Evolutionary conservation across 2,329 filamentous ascomycete species (phyloP).

Genomic region (Paecilomyces niveus): DNA sequence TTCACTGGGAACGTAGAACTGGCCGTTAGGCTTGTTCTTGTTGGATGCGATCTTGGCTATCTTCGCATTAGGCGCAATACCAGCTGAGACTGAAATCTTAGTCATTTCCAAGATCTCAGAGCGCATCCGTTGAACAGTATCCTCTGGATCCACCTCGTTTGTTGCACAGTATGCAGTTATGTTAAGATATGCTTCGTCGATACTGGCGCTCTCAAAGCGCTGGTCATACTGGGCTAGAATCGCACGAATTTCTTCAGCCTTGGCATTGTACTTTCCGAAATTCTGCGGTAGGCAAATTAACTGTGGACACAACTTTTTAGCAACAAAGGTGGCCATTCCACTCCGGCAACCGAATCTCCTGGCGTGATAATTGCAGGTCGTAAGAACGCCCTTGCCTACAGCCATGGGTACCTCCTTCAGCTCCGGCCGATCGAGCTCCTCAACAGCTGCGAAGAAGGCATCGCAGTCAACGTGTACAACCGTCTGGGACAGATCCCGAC

Average conservation of each 20-base stretch:
- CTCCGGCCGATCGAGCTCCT: conserved; percentile 76
- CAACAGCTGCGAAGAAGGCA: conserved; percentile 94
- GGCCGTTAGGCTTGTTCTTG: conserved; percentile 92
- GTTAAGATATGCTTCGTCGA: conserved; percentile 95
- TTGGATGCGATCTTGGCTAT: conserved; percentile 95
- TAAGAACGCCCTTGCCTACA: conserved; percentile 67
- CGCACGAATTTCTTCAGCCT: conserved; percentile 78
- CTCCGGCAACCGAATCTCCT: conserved; percentile 84
- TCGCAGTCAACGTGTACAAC: conserved; percentile 95
- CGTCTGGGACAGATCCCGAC: conserved; percentile 72
- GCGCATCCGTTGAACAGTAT: conserved; percentile 71
- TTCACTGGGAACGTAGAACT: conserved; percentile 69
- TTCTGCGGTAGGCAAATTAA: conserved; percentile 77
- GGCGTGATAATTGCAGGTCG: conserved; percentile 80
- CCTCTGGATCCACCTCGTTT: conserved; percentile 61
- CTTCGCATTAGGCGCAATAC: conserved; percentile 87
- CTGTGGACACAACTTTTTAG: conserved; percentile 84
- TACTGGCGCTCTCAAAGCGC: conserved; percentile 84
- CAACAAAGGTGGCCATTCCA: conserved; percentile 94
- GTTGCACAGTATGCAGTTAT: conserved; percentile 77
- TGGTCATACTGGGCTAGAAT: conserved; percentile 84
- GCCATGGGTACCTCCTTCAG: conserved; percentile 83
- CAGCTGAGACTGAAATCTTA: conserved; percentile 83
- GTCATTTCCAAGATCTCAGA: conserved; percentile 67
- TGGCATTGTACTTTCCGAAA: conserved; percentile 83